Percentiles rank a stretch among this genome's conserved stretches.
phyloP scores from a whole-genome alignment of 108 stramenopile species.

The Mayamaea pseudoterrestris region DNA sequence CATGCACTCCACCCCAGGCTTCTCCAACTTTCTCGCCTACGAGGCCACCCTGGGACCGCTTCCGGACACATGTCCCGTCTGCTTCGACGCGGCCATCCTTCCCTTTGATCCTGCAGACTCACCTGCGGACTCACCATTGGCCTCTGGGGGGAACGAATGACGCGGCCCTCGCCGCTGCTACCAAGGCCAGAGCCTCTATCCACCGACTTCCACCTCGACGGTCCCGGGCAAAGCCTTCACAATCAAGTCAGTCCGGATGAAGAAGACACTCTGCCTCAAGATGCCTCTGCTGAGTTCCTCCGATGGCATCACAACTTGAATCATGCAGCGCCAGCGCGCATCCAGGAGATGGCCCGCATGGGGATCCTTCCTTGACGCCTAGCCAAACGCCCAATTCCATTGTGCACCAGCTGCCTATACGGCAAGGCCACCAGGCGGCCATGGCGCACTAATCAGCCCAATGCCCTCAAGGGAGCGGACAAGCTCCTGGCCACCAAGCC shows the following conservation, averaged over 20 bases:
- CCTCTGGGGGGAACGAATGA: background rate
- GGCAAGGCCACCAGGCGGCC: conserved; percentile 1
- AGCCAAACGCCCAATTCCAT: conserved; percentile 14
- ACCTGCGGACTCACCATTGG: background rate
- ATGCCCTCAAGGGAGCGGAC: too few relatives aligned
- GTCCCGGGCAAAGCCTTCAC: background rate
- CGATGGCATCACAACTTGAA: conserved; percentile 12
- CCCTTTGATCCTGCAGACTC: conserved; percentile 4
- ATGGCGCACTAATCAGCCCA: conserved; percentile 11
- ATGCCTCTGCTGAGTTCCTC: conserved; percentile 14
- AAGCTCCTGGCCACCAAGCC: too few relatives aligned
- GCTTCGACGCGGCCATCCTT: conserved; percentile 4
- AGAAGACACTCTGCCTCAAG: conserved; percentile 1
- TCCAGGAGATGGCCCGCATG: conserved; percentile 17
- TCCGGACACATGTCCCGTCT: too few relatives aligned
- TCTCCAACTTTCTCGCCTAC: conserved; percentile 12
- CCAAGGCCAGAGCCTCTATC: too few relatives aligned
- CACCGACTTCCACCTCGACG: background rate
- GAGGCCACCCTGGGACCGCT: too few relatives aligned
- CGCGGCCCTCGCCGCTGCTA: background rate
- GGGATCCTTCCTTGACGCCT: conserved; percentile 19
- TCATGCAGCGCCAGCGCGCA: conserved; percentile 10
- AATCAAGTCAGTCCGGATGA: conserved; percentile 2
- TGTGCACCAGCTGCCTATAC: conserved; percentile 19
- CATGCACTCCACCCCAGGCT: conserved; percentile 14